Conservation (phyloP, 495 filamentous ascomycete species). For the Aspergillus mulundensis region DNA sequence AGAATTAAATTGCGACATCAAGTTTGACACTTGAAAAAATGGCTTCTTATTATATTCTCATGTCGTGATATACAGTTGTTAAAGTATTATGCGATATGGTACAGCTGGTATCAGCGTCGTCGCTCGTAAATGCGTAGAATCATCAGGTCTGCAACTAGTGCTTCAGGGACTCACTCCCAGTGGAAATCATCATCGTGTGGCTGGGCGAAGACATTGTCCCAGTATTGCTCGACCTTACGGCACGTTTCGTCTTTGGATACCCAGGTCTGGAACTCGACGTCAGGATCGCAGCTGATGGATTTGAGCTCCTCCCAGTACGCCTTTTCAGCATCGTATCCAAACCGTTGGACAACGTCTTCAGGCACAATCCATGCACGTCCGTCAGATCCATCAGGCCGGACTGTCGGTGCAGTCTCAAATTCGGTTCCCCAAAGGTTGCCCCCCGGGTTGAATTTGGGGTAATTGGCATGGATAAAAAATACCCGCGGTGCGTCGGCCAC, state of each 20-base stretch:
- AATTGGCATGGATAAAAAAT: constrained; percentile 55
- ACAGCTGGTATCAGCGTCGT: neutral
- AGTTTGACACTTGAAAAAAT: neutral
- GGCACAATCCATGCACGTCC: constrained; percentile 40
- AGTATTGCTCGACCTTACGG: constrained; percentile 35
- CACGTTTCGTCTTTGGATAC: constrained; percentile 33
- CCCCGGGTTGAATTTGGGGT: constrained; percentile 51
- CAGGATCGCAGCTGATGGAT: constrained; percentile 44
- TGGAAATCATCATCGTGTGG: constrained; percentile 35
- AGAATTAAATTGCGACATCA: neutral
- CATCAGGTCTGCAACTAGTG: neutral
- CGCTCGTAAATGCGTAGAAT: constrained; percentile 6
- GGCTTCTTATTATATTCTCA: neutral
- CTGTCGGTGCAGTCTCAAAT: constrained; percentile 38
- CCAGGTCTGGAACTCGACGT: constrained; percentile 39
- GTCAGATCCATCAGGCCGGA: constrained; percentile 36
- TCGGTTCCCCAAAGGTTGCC: constrained; percentile 38
- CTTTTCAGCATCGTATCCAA: constrained; percentile 51
- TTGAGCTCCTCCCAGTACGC: constrained; percentile 50
- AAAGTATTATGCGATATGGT: neutral
- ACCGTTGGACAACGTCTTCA: constrained; percentile 32
- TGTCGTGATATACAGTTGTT: neutral
- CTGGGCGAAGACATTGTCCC: constrained; percentile 39
- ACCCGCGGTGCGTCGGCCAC: constrained; percentile 29
- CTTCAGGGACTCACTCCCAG: constrained; percentile 23